Evolutionary conservation across 2,329 filamentous ascomycete species (phyloP).

Genomic region (Gnomoniopsis sp.): DNA sequence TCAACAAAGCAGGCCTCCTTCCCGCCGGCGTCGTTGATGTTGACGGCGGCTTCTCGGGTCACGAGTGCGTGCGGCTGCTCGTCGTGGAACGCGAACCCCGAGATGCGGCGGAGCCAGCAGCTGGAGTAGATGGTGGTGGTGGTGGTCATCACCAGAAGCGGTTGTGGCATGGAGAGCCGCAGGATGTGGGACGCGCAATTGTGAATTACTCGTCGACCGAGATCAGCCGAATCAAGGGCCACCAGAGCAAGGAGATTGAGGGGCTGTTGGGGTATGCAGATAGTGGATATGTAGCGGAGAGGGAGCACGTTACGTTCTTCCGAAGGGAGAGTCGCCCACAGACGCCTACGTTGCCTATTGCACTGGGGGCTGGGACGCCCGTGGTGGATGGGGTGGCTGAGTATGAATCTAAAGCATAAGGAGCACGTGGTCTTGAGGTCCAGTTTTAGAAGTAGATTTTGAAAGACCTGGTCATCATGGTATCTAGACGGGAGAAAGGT

Average conservation of each 20-base stretch:
- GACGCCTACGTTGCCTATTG: slow-evolving; percentile 37
- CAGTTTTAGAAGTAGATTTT: background rate
- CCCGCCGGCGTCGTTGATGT: slow-evolving; percentile 90
- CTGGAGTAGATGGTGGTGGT: no score
- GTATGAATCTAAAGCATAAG: slow-evolving; percentile 19
- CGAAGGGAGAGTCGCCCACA: slow-evolving; percentile 49
- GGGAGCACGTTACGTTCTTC: slow-evolving; percentile 83
- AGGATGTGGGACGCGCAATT: slow-evolving; percentile 81
- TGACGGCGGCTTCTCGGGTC: slow-evolving; percentile 82
- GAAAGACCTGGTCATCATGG: background rate
- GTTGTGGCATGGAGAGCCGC: slow-evolving; percentile 47
- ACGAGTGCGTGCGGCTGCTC: slow-evolving; percentile 85
- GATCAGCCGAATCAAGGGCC: slow-evolving; percentile 78
- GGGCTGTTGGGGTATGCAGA: slow-evolving; percentile 84
- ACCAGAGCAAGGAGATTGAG: slow-evolving; percentile 77
- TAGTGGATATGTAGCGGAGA: slow-evolving; percentile 86
- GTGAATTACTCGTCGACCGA: slow-evolving; percentile 91
- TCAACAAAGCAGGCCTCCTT: slow-evolving; percentile 80
- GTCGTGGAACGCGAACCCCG: slow-evolving; percentile 63
- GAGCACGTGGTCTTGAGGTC: background rate
- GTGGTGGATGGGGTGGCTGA: slow-evolving; percentile 22
- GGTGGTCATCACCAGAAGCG: slow-evolving; percentile 37
- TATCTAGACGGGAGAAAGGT: slow-evolving; percentile 8
- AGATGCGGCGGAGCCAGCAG: slow-evolving; percentile 31
- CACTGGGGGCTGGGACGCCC: slow-evolving; percentile 15